phyloP scores from a whole-genome alignment of 2,329 filamentous ascomycete species.

The Aspergillus nomiae region DNA sequence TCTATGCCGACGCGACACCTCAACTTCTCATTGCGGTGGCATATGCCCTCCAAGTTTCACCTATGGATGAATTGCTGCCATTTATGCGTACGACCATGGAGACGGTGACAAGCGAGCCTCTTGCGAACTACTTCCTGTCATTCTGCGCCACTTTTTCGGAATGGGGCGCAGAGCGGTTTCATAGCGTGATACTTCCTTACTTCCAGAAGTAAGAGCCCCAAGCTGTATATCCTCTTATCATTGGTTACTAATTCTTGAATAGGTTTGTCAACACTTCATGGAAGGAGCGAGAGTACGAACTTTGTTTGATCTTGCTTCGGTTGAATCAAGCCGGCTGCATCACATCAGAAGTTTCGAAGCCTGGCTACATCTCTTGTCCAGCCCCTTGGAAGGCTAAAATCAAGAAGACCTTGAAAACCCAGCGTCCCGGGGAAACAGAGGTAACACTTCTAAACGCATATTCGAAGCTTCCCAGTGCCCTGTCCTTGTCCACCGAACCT shows the following conservation, averaged over 20 bases:
- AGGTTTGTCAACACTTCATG: conserved; percentile 77
- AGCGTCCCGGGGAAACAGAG: conserved; percentile 53
- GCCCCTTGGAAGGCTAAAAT: conserved; percentile 70
- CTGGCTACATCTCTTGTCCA: conserved; percentile 45
- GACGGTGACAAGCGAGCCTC: conserved; percentile 63
- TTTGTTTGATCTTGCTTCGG: conserved; percentile 69
- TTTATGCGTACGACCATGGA: conserved; percentile 67
- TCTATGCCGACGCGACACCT: conserved; percentile 30
- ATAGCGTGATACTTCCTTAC: conserved; percentile 73
- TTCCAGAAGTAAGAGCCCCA: conserved; percentile 70
- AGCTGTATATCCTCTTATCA: neutral
- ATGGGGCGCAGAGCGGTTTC: conserved; percentile 72
- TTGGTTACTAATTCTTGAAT: conserved; percentile 19
- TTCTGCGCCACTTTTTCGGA: conserved; percentile 84
- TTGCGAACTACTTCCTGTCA: conserved; percentile 74
- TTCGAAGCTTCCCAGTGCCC: conserved; percentile 63
- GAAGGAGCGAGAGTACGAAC: conserved; percentile 66
- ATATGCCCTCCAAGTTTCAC: conserved; percentile 72
- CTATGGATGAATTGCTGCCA: conserved; percentile 76
- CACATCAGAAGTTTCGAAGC: conserved; percentile 48
- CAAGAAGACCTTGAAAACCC: conserved; percentile 64
- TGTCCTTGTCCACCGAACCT: conserved; percentile 60
- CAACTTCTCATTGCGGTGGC: conserved; percentile 53
- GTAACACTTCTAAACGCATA: conserved; percentile 69
- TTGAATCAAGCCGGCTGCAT: conserved; percentile 56